Conservation (phyloP, 1,284 basidiomycete genomes). For the Singerocomus inundabilis region DNA sequence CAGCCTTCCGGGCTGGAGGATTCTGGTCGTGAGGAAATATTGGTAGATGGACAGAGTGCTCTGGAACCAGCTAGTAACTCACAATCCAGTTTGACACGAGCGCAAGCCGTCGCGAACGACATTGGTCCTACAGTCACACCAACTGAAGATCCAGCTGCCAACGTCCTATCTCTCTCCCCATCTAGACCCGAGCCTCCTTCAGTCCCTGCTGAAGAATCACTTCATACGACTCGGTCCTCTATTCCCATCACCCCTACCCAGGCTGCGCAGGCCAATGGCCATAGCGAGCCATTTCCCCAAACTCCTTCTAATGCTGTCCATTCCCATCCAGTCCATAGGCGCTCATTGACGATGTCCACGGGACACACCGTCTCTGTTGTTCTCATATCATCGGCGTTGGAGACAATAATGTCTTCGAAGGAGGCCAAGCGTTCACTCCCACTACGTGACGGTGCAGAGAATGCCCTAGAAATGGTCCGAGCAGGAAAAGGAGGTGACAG, state of each 20-base stretch:
- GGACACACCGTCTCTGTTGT: conserved; percentile 74
- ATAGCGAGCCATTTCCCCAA: conserved; percentile 15
- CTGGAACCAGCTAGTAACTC: conserved; percentile 1
- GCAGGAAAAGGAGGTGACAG: conserved; percentile 65
- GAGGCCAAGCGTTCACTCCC: conserved; percentile 84
- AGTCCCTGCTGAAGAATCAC: conserved; percentile 6
- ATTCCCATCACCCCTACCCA: conserved; percentile 4
- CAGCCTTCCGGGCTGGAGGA: conserved; percentile 3
- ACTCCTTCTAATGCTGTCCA: conserved; percentile 17
- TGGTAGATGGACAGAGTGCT: background rate
- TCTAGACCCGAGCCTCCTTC: conserved; percentile 5
- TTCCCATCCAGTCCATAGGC: conserved; percentile 38
- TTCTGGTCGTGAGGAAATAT: background rate
- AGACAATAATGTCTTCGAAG: conserved; percentile 83
- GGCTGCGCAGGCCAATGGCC: conserved; percentile 10
- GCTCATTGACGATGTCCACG: conserved; percentile 70
- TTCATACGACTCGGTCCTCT: conserved; percentile 5
- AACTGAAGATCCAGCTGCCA: background rate
- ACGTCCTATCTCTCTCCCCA: conserved; percentile 1
- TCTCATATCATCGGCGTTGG: conserved; percentile 83
- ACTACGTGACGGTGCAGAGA: conserved; percentile 80
- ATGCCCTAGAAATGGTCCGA: conserved; percentile 82
- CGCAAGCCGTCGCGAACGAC: conserved; percentile 4
- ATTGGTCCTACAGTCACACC: conserved; percentile 3
- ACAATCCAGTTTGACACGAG: background rate